Base-by-base conservation (phyloP, 1,284 basidiomycete genomes). In the Boletellus deceptivus region DNA sequence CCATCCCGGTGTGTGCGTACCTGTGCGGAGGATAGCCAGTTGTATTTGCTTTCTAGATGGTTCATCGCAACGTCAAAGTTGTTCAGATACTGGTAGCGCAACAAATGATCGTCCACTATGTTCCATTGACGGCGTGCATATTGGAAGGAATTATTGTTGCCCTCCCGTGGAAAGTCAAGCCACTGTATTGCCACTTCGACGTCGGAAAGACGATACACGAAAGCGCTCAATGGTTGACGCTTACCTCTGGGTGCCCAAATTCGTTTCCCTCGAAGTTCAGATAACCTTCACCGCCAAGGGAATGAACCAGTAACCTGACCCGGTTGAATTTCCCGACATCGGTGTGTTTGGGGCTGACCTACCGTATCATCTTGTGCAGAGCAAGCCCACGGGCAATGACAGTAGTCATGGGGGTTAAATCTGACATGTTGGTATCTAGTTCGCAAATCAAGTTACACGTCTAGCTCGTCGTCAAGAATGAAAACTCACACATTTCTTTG, bases 261-360 rank as follows among this genome's bases (percentile, higher is more conserved):
- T 98, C 95, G 63, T 99, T 99, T 27, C 96, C 96, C 72, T 96
- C 94, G 55, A 99, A 99, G 72, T 97, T 98, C 55, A 99, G 79
- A 69, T 97, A 99, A 0, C 93, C 95, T 72, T 99, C 96, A 14
- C 96, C 96, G 22, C 96, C 96, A 18, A 99, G 78, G 0, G 92
- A 80, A 61, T 98, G 93, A 0, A 93, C 93, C 35, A 99, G 72
- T 35, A 98, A 77, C 27, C 93, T 96, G 44, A 18, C 29, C 46
- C 46, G 13, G 29, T 43, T 50, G 36, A 55, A 14, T 59, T 33
- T 6, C 16, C 36, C 20, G 25, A 10, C 35, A 38, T 11, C 24
- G n/a, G 14, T 7, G 2, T 25, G 29, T 34, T 20, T 34, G n/a
- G 41, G 17, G 18, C 8, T 5, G 9, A 60, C 78, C 46, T 59